phyloP scores from a whole-genome alignment of 2,329 filamentous ascomycete species.

The Seiridium cupressi region DNA sequence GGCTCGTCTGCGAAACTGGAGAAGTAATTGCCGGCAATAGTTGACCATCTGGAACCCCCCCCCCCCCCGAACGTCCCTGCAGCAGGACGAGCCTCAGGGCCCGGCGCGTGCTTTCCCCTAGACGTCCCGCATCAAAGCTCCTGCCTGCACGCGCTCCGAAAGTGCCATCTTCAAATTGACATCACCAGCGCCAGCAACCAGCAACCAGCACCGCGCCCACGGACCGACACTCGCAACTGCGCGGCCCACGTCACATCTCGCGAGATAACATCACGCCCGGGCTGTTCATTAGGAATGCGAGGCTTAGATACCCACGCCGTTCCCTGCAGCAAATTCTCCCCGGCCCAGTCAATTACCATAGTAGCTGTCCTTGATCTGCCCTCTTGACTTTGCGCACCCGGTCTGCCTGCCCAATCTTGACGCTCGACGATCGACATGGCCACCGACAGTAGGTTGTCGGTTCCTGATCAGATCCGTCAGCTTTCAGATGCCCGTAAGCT shows the following conservation, averaged over 20 bases:
- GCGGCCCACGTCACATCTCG: not conserved
- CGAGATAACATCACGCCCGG: not conserved
- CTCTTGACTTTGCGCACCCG: not conserved
- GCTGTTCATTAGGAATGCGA: not conserved
- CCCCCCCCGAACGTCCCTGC: no score
- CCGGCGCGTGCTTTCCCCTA: not conserved
- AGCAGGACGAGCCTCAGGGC: no score
- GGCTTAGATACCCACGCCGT: not conserved
- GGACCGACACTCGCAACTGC: not conserved
- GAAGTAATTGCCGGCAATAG: not conserved
- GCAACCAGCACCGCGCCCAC: not conserved
- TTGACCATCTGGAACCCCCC: not conserved
- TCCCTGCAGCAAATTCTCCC: not conserved
- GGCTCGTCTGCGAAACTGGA: not conserved
- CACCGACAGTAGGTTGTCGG: conserved; percentile 48
- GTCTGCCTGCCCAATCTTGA: not conserved
- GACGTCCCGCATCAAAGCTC: not conserved
- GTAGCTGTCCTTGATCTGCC: not conserved
- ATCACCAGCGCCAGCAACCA: conserved; percentile 17
- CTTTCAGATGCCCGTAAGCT: conserved; percentile 88
- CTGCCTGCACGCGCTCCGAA: not conserved
- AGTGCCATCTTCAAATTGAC: conserved; percentile 18
- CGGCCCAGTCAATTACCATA: not conserved
- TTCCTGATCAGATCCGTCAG: conserved; percentile 79
- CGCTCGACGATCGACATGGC: conserved; percentile 43